phyloP scores from a whole-genome alignment of 2,329 filamentous ascomycete genomes.

The Dactylellina drechsleri region DNA sequence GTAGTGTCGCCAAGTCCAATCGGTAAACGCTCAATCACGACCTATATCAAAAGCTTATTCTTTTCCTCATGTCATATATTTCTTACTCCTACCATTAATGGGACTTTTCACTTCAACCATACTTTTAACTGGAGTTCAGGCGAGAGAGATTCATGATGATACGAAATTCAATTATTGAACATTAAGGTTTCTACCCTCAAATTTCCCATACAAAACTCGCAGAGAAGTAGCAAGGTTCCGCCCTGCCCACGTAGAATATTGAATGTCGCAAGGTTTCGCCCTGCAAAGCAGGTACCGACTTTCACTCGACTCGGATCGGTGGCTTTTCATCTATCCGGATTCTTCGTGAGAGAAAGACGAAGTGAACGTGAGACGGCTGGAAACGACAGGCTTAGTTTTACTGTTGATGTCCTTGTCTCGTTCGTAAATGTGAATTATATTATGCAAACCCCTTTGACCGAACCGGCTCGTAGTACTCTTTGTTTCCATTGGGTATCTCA shows the following conservation, averaged over 20 bases:
- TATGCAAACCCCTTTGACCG: too few species aligned
- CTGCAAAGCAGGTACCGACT: conserved; percentile 52
- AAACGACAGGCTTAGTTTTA: conserved; percentile 8
- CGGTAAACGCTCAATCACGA: conserved; percentile 75
- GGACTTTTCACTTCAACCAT: conserved; percentile 42
- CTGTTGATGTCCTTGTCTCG: conserved; percentile 26
- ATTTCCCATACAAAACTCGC: conserved; percentile 23
- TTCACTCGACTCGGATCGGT: conserved; percentile 6
- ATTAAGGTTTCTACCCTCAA: conserved; percentile 27
- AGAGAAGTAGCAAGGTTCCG: conserved; percentile 55
- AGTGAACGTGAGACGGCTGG: background rate
- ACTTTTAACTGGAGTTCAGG: conserved; percentile 42
- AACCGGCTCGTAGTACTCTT: too few species aligned
- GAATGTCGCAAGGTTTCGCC: conserved; percentile 54
- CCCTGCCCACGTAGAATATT: conserved; percentile 55
- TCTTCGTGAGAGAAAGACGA: background rate
- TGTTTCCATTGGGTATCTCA: too few species aligned
- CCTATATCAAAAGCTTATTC: conserved; percentile 40
- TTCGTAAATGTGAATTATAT: background rate
- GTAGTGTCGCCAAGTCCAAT: conserved; percentile 98
- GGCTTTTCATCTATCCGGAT: conserved; percentile 19
- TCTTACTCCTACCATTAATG: conserved; percentile 48
- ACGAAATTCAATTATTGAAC: conserved; percentile 34
- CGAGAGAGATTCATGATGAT: conserved; percentile 24
- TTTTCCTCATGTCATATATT: conserved; percentile 54